These are phyloP conservation scores for Magnolia officinalis DNA, from an alignment of 164 flowering plant genomes.

Conservation along the genomic window DNA sequence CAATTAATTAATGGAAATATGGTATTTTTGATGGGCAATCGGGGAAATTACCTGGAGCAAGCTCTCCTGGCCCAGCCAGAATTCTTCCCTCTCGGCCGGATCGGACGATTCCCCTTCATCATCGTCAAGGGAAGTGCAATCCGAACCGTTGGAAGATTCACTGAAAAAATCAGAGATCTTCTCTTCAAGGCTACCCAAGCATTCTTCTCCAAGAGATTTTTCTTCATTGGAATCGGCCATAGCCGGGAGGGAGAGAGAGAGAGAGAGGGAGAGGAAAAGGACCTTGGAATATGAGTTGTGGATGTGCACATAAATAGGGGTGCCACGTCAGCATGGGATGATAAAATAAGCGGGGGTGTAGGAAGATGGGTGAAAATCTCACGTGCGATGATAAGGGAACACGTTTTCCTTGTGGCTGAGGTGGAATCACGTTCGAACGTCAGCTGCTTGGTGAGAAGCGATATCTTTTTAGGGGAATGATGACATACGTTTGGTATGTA, in stretches of 20 bases:
- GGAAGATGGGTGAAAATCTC: neutral
- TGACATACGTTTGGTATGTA: too few species aligned
- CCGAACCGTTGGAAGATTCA: neutral
- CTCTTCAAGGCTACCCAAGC: constrained; percentile 10
- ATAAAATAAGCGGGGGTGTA: neutral
- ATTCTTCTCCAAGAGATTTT: constrained; percentile 1
- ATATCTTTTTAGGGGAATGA: too few species aligned
- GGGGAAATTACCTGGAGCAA: constrained; percentile 3
- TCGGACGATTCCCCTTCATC: neutral
- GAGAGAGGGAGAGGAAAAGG: neutral
- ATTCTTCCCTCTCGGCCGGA: constrained; percentile 1
- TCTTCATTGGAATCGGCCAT: constrained; percentile 3
- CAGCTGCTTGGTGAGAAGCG: neutral
- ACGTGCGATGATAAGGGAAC: neutral
- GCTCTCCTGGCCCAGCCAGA: constrained; percentile 4
- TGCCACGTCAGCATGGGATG: neutral
- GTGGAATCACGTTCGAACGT: neutral
- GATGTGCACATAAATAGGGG: neutral
- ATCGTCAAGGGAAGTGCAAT: neutral
- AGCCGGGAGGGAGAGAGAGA: neutral
- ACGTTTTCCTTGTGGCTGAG: constrained; percentile 3
- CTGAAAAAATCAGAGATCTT: constrained; percentile 8
- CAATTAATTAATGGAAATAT: too few species aligned
- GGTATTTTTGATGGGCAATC: too few species aligned
- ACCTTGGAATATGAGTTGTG: neutral